phyloP scores from a whole-genome alignment of 2,329 filamentous ascomycete genomes.

The Blastomyces emzantsi region DNA sequence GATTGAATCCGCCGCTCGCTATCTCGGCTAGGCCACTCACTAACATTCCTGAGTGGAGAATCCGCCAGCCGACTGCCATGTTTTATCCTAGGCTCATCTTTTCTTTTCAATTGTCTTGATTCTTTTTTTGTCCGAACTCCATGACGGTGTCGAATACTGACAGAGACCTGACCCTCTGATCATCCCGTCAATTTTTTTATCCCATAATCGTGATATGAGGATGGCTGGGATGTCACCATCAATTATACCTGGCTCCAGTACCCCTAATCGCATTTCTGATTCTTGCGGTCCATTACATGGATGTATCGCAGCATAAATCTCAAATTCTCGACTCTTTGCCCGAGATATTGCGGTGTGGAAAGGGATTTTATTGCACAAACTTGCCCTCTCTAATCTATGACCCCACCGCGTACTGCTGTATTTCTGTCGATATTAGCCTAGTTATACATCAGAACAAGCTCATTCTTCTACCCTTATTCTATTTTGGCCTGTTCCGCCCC shows the following conservation, averaged over 20 bases:
- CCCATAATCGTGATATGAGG: neutral
- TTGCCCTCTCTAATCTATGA: neutral
- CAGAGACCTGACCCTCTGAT: neutral
- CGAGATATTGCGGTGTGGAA: neutral
- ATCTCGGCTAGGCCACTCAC: constrained; percentile 1
- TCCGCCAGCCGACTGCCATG: neutral
- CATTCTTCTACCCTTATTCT: neutral
- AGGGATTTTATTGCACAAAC: neutral
- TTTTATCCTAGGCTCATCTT: neutral
- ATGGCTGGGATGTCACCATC: constrained; percentile 1
- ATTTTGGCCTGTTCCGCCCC: neutral
- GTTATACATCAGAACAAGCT: neutral
- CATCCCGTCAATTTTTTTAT: neutral
- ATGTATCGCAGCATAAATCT: neutral
- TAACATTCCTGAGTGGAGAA: constrained; percentile 1
- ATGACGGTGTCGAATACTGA: no score
- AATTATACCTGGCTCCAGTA: neutral
- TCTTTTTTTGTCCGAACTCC: neutral
- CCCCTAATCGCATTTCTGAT: neutral
- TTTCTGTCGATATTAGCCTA: neutral
- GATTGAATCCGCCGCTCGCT: neutral
- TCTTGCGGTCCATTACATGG: neutral
- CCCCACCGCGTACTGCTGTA: neutral
- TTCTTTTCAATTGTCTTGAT: neutral
- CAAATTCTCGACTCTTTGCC: neutral